Evolutionary conservation across 768 basidiomycete species (phyloP), one percentile per base, ranked within the genome.

Genomic region (Phaeotremella skinneri): DNA sequence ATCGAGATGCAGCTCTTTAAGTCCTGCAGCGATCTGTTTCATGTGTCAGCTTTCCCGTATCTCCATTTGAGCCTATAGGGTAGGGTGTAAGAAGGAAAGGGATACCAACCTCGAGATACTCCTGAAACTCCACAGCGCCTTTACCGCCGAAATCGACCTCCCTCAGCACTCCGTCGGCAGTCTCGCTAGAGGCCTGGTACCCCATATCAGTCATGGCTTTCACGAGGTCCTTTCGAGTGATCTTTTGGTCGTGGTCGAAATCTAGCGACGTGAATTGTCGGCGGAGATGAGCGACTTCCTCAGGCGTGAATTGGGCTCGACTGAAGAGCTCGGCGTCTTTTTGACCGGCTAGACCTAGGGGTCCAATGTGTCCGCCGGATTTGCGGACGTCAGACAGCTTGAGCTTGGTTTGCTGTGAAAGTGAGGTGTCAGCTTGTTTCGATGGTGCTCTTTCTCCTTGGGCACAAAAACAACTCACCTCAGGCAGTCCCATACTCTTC

Each of bases 201-300:
- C 89, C 91, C 60, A 87, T 85, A 73, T 88, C 85, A 55, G 82
- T 81, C 52, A 93, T 81, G 0, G 90, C 89, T 72, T 90, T 87
- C 31, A 85, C 82, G 42, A 85, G 81, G 61, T 90, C 88, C 63
- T 84, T 83, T 42, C 79, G 75, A 52, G 82, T 79, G 58, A 88
- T 79, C 14, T 79, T 82, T 64, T 84, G 84, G 65, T 89, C 78
- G 62, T 78, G 61, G 59, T 69, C 64, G 62, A 74, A 78, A 60
- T 79, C 78, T 56, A 75, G 66, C 5, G 59, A 49, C 49, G 74
- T 68, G 55, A 78, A 75, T 32, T 72, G 57, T 27, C 63, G 75
- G 27, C 70, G 77, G 55, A 82, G 74, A 69, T 74, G 75, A 42
- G 79, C 81, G 49, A 81, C 79, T 64, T 81, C 83, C 56, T 79